Evolutionary conservation across 768 basidiomycete genomes (phyloP).

Genomic region (Lanmaoa pseudosensibilis): DNA sequence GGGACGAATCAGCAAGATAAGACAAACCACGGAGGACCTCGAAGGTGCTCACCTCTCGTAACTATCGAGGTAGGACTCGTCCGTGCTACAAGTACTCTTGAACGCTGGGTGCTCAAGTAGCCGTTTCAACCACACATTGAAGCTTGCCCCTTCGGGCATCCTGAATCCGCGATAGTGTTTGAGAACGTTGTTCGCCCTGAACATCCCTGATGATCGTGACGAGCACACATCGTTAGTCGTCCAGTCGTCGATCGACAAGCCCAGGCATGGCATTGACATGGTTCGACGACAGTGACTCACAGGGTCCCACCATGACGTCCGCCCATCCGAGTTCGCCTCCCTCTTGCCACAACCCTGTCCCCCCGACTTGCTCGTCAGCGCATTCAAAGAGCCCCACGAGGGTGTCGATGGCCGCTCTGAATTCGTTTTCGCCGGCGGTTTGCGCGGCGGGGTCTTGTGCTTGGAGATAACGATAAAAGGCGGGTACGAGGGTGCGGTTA

Average conservation of each 20-base stretch:
- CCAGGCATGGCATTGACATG: too few relatives aligned
- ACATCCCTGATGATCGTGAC: conserved; percentile 56
- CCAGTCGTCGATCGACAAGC: background rate
- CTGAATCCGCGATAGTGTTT: conserved; percentile 68
- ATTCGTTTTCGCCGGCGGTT: conserved; percentile 52
- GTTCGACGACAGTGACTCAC: conserved; percentile 39
- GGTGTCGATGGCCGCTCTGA: conserved; percentile 47
- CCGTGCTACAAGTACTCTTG: conserved; percentile 66
- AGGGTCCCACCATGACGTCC: conserved; percentile 71
- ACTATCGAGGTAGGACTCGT: conserved; percentile 65
- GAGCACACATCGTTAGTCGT: background rate
- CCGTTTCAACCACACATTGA: conserved; percentile 52
- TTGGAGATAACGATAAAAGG: conserved; percentile 75
- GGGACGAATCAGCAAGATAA: background rate
- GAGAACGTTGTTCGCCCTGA: conserved; percentile 61
- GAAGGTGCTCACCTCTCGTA: conserved; percentile 56
- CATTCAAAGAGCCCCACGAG: conserved; percentile 55
- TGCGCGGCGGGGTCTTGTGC: conserved; percentile 60
- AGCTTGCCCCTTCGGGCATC: conserved; percentile 47
- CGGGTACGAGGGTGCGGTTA: conserved; percentile 61
- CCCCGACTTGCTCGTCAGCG: conserved; percentile 49
- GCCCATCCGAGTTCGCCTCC: conserved; percentile 57
- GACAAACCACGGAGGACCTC: background rate
- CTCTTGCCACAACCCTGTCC: conserved; percentile 59
- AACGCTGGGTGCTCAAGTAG: conserved; percentile 63